Evolutionary conservation across 306 rosid species (phyloP), one percentile per base, ranked within the genome.

Genomic region (Vigna mungo): DNA sequence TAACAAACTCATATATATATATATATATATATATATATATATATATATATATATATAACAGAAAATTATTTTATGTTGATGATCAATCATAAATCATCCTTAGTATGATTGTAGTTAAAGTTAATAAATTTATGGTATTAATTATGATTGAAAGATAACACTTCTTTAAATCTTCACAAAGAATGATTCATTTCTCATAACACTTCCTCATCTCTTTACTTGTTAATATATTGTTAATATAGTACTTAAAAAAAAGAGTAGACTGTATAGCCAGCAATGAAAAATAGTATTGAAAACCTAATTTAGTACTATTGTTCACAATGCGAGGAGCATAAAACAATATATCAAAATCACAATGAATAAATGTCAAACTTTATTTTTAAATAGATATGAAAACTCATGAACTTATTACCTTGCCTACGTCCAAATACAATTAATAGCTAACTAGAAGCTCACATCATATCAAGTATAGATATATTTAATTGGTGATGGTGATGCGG

Each of bases 401-500:
- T 20, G 18, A 64, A 64, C 70, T 37, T 64, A 17, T 17, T 17
- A 37, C n/a, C 51, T 18, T 3, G 71, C 20, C 1, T 43, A 2
- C 37, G 1, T 68, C 54, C 7, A 5, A 43, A 21, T 23, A 20
- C 7, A 46, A 15, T 68, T 9, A 30, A 47, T 14, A 46, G 58
- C 15, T 64, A 49, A 14, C 15, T 15, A 25, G 73, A 68, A 68
- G 56, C 15, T 47, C 15, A 47, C 58, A 17, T 34, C 63, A 54
- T 34, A 16, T n/a, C 52, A 34, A 20, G 36, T 36, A 72, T 7
- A 36, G 53, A 54, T 72, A 18, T 51, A 27, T 34, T 71, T 6
- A 71, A 70, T 71, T 12, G 76, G 49, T 9, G 62, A 51, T 32
- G 76, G 32, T 0, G 76, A 36, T 71, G 75, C 25, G 36, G 14